Evolutionary conservation across 164 flowering plant species (phyloP).

Genomic region (Tinospora cordifolia): DNA sequence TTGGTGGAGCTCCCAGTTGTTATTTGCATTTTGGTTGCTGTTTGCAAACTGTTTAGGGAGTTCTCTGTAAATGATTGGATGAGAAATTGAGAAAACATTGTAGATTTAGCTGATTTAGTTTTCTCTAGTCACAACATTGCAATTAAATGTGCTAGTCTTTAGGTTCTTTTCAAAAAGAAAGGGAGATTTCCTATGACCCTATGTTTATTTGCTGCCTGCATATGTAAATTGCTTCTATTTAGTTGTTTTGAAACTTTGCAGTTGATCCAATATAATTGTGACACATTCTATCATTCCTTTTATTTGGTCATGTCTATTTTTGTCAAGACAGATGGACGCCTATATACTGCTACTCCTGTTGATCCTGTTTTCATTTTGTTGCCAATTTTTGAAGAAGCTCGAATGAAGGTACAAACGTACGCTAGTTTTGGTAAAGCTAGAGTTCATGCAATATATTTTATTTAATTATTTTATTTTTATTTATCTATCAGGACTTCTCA

Average conservation of each 20-base stretch:
- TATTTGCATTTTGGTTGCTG: too few species aligned
- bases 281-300: background rate
- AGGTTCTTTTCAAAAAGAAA: background rate
- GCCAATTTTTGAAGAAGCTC: constrained; percentile 91
- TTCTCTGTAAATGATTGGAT: too few species aligned
- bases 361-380: constrained; percentile 86
- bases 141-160: background rate
- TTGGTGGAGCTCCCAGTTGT: background rate
- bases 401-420: constrained; percentile 64
- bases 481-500: background rate
- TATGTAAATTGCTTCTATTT: background rate
- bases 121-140: background rate
- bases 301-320: background rate
- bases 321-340: constrained; percentile 54
- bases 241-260: background rate
- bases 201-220: background rate
- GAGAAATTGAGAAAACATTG: background rate
- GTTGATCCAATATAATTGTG: background rate
- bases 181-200: too few species aligned
- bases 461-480: background rate
- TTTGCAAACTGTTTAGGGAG: too few species aligned
- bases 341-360: constrained; percentile 78
- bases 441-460: background rate
- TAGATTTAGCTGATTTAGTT: background rate
- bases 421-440: background rate